Percentiles rank a stretch among this genome's conserved stretches.
Conservation (phyloP, 345 rosid genomes). For the Murraya koenigii region DNA sequence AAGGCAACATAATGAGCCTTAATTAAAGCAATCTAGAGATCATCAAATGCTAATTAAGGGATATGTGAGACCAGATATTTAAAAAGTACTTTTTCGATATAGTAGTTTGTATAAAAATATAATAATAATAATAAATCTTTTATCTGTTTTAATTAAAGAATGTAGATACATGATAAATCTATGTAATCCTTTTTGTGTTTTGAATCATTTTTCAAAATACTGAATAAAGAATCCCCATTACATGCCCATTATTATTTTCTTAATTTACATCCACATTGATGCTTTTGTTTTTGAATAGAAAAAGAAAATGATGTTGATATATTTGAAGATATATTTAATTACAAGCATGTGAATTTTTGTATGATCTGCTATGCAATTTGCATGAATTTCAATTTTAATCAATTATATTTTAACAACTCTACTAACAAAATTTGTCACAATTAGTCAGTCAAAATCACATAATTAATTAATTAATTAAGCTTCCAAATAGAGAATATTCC, state of each 20-base stretch:
- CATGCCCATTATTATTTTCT: neutral
- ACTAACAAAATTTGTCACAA: neutral
- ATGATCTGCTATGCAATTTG: neutral
- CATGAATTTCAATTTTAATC: neutral
- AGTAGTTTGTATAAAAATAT: neutral
- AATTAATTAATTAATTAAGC: neutral
- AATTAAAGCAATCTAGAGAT: neutral
- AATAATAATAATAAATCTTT: too few relatives aligned
- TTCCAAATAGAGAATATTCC: slow-evolving; percentile 2
- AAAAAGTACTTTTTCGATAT: neutral
- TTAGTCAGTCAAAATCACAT: neutral
- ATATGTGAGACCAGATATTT: neutral
- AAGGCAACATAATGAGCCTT: neutral
- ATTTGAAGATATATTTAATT: neutral
- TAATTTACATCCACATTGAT: neutral
- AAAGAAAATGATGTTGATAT: neutral
- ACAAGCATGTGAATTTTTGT: neutral
- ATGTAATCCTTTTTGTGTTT: too few relatives aligned
- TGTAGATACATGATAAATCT: too few relatives aligned
- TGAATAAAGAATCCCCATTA: neutral
- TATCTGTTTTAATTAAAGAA: too few relatives aligned
- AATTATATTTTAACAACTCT: neutral
- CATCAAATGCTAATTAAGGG: neutral
- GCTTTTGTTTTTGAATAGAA: neutral
- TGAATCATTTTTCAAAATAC: neutral